phyloP scores from a whole-genome alignment of 1,284 basidiomycete genomes.

The Paramarasmius palmivorus region DNA sequence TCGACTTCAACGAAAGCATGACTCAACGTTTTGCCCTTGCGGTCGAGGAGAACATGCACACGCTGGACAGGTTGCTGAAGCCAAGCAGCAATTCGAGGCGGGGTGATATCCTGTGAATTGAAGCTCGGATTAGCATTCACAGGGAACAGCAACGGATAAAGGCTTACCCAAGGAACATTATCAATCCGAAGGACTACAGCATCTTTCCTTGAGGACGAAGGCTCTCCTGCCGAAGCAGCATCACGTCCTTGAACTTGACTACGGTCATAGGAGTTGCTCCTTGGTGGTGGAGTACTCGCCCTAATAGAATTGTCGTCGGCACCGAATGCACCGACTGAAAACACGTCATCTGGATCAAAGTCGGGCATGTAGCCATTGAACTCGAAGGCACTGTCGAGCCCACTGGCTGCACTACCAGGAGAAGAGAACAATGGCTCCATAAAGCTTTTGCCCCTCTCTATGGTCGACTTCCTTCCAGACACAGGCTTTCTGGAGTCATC shows the following conservation, averaged over 20 bases:
- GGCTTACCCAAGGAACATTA: conserved; percentile 80
- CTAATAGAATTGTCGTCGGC: conserved; percentile 1
- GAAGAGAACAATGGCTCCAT: conserved; percentile 34
- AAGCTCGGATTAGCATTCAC: conserved; percentile 11
- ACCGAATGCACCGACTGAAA: conserved; percentile 13
- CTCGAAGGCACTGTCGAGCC: conserved; percentile 38
- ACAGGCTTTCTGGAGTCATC: conserved; percentile 6
- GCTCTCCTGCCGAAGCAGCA: no score
- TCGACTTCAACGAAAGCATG: conserved; percentile 78
- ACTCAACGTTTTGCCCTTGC: conserved; percentile 76
- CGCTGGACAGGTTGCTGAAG: conserved; percentile 65
- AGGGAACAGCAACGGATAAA: conserved; percentile 8
- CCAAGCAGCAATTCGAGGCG: conserved; percentile 66
- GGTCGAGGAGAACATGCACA: conserved; percentile 75
- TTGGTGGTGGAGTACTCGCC: conserved; percentile 16
- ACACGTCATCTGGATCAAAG: conserved; percentile 5
- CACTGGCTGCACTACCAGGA: conserved; percentile 19
- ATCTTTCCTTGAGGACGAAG: conserved; percentile 28
- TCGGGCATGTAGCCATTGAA: conserved; percentile 23
- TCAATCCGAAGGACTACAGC: conserved; percentile 74
- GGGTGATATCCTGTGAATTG: conserved; percentile 70
- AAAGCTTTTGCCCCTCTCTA: conserved; percentile 19
- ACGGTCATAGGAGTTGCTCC: no score
- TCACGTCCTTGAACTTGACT: no score
- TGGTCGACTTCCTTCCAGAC: conserved; percentile 6